Percentiles rank a stretch among this genome's conserved stretches.
Conservation (phyloP, 768 basidiomycete genomes). For the Pulveroboletus sp. region DNA sequence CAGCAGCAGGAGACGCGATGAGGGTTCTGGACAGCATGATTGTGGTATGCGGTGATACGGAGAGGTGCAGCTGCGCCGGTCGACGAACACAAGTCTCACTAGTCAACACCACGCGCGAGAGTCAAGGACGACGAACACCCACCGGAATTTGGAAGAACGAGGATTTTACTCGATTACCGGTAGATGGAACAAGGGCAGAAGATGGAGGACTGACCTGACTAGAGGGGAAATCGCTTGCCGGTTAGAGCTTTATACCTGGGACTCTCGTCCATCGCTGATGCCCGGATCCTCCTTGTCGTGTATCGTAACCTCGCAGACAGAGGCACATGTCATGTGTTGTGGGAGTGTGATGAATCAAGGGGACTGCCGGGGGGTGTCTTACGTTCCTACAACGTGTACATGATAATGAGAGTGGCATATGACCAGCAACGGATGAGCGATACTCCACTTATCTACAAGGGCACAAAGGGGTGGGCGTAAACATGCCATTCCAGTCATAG, state of each 20-base stretch:
- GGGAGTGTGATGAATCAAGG: too few relatives aligned
- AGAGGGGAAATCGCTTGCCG: not conserved
- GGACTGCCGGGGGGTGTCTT: too few relatives aligned
- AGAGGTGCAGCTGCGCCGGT: not conserved
- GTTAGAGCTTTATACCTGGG: constrained; percentile 14
- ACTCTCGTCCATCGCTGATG: not conserved
- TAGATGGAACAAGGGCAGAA: not conserved
- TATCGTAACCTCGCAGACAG: not conserved
- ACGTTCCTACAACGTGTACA: too few relatives aligned
- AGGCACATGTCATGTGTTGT: too few relatives aligned
- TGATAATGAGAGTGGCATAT: too few relatives aligned
- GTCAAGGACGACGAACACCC: not conserved
- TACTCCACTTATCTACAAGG: too few relatives aligned
- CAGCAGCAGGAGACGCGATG: not conserved
- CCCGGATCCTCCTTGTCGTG: not conserved
- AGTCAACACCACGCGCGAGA: not conserved
- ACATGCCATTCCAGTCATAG: not conserved
- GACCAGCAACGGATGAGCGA: too few relatives aligned
- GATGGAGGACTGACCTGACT: not conserved
- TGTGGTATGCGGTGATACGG: not conserved
- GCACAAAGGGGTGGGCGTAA: too few relatives aligned
- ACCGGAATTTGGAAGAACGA: constrained; percentile 1
- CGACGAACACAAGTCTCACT: not conserved
- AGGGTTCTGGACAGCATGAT: not conserved
- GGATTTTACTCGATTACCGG: not conserved